phyloP scores from a whole-genome alignment of 2,329 filamentous ascomycete species.

The Arthrinium phaeospermum region DNA sequence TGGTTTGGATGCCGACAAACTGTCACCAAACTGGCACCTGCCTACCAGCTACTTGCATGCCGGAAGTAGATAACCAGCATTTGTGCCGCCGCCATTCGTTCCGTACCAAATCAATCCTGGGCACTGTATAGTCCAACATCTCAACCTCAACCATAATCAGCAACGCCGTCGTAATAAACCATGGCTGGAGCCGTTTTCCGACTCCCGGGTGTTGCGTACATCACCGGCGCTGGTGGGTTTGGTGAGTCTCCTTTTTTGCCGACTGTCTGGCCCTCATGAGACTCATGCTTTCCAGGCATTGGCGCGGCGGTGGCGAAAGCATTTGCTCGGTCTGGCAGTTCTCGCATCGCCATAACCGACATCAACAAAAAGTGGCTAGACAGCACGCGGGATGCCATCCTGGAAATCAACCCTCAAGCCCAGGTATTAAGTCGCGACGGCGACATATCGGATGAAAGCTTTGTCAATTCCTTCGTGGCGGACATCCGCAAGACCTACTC shows the following conservation, averaged over 20 bases:
- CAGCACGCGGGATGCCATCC: conserved; percentile 41
- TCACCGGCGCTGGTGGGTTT: conserved; percentile 55
- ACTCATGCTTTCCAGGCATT: conserved; percentile 49
- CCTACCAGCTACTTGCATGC: not conserved
- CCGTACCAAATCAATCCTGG: not conserved
- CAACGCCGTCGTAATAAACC: not conserved
- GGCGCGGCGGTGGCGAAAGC: conserved; percentile 58
- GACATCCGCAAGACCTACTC: conserved; percentile 43
- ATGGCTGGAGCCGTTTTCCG: conserved; percentile 30
- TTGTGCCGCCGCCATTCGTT: not conserved
- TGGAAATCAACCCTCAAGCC: conserved; percentile 39
- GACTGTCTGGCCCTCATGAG: not conserved
- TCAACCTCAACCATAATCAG: not conserved
- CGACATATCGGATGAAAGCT: conserved; percentile 54
- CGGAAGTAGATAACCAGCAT: not conserved
- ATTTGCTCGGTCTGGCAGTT: conserved; percentile 56
- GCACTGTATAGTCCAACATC: not conserved
- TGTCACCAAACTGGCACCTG: not conserved
- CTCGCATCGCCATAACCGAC: conserved; percentile 60
- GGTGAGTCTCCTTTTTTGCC: conserved; percentile 37
- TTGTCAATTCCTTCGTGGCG: conserved; percentile 45
- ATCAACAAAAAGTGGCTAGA: conserved; percentile 48
- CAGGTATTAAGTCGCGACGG: conserved; percentile 45
- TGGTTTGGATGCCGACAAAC: not conserved
- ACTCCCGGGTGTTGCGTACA: conserved; percentile 52